A percentile compares a stretch with the other conserved stretches of the same genome.
Conservation (phyloP, 2,329 filamentous ascomycete species). For the Exophiala oligosperma region DNA sequence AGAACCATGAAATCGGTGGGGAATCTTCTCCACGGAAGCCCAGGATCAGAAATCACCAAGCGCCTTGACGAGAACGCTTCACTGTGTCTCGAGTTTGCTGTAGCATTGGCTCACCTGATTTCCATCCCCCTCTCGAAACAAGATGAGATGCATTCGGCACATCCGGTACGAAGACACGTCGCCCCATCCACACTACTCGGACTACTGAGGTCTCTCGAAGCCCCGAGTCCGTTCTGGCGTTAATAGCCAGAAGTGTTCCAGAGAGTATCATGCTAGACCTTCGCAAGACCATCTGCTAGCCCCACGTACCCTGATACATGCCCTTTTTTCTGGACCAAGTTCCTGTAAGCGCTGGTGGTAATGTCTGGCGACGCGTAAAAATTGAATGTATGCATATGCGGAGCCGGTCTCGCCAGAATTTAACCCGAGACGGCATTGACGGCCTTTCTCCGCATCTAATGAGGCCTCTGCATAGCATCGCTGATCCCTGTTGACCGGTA, state of each 20-base stretch:
- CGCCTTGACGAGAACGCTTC: not conserved
- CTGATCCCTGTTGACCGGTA: not conserved
- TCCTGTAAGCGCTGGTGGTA: too few relatives aligned
- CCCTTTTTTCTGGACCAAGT: too few relatives aligned
- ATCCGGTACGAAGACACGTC: not conserved
- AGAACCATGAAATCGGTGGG: not conserved
- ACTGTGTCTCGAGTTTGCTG: not conserved
- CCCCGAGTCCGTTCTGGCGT: not conserved
- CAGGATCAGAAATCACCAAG: not conserved
- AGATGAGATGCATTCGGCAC: not conserved
- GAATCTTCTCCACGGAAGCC: not conserved
- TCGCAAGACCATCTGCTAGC: too few relatives aligned
- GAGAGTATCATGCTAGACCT: too few relatives aligned
- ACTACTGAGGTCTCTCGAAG: too few relatives aligned
- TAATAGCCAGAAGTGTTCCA: too few relatives aligned
- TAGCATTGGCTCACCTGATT: not conserved
- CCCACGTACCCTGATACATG: too few relatives aligned
- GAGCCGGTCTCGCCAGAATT: slow-evolving; percentile 11
- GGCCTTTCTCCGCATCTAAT: slow-evolving; percentile 18
- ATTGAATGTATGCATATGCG: slow-evolving; percentile 8
- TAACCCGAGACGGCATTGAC: slow-evolving; percentile 10
- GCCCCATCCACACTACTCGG: not conserved
- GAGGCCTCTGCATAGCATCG: slow-evolving; percentile 3
- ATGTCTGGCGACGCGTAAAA: not conserved
- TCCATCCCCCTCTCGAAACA: not conserved